These are phyloP conservation scores for Carpinus fangiana DNA, from an alignment of 306 rosid species.

Conservation along the genomic window DNA sequence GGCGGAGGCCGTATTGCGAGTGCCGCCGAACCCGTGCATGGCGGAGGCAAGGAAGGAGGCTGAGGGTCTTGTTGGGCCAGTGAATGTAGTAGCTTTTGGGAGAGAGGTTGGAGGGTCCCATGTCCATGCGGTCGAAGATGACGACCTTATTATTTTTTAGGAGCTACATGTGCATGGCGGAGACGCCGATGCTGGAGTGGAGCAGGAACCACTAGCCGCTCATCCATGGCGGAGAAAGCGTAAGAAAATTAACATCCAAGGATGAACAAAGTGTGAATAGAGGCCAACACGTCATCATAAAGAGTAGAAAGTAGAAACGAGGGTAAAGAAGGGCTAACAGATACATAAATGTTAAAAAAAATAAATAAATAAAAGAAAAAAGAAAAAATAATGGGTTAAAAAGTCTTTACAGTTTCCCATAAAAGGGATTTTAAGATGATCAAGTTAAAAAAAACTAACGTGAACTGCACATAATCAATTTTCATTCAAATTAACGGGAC, in stretches of 20 bases:
- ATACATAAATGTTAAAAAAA: too few species aligned
- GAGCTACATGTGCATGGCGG: slow-evolving; percentile 96
- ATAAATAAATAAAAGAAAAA: too few species aligned
- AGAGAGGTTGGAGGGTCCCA: slow-evolving; percentile 76
- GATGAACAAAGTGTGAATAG: not conserved
- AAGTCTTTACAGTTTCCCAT: too few species aligned
- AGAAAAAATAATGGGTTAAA: too few species aligned
- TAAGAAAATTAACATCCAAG: not conserved
- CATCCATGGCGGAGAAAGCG: not conserved
- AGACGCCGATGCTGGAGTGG: slow-evolving; percentile 59
- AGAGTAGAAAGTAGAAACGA: not conserved
- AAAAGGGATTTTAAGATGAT: too few species aligned
- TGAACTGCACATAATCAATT: too few species aligned
- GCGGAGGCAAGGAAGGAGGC: slow-evolving; percentile 89
- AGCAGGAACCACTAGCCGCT: slow-evolving; percentile 64
- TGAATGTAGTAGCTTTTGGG: slow-evolving; percentile 28
- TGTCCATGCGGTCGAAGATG: slow-evolving; percentile 70
- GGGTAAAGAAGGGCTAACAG: slow-evolving; percentile 34
- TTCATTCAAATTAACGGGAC: too few species aligned
- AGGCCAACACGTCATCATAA: not conserved
- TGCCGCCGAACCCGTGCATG: slow-evolving; percentile 86
- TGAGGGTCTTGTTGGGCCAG: slow-evolving; percentile 35
- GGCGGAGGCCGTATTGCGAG: slow-evolving; percentile 53
- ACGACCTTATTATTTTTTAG: slow-evolving; percentile 60
- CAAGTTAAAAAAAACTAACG: too few species aligned